Evolutionary conservation across 805 yeast genomes (phyloP).

Genomic region (Lipomyces anomalus): DNA sequence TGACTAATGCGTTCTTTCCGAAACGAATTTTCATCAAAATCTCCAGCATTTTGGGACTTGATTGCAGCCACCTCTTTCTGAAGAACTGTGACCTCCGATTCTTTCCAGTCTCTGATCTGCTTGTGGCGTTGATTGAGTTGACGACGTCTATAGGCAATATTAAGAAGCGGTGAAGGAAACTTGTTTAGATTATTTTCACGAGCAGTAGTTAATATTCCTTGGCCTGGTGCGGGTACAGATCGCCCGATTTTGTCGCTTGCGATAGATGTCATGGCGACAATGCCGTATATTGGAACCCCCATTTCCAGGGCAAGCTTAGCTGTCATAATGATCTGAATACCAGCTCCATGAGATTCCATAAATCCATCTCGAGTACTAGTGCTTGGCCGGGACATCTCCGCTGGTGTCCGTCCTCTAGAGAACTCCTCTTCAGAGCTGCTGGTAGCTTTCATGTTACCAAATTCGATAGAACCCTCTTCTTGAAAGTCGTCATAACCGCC

Average conservation of each 20-base stretch:
- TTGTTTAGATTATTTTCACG: constrained; percentile 81
- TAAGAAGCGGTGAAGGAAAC: constrained; percentile 70
- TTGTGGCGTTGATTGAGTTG: constrained; percentile 72
- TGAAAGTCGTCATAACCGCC: constrained; percentile 99
- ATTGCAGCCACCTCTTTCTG: constrained; percentile 60
- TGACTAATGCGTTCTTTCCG: constrained; percentile 79
- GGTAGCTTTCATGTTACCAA: constrained; percentile 97
- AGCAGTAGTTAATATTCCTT: constrained; percentile 96
- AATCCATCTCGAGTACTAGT: constrained; percentile 93
- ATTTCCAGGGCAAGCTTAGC: constrained; percentile 87
- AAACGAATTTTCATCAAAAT: constrained; percentile 44
- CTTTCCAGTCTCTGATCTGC: constrained; percentile 80
- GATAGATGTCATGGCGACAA: constrained; percentile 87
- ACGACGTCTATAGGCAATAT: constrained; percentile 85
- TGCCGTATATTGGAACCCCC: constrained; percentile 99
- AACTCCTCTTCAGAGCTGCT: constrained; percentile 80
- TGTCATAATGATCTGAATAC: constrained; percentile 91
- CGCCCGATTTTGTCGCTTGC: constrained; percentile 97
- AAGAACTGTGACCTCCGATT: constrained; percentile 63
- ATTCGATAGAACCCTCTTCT: constrained; percentile 96
- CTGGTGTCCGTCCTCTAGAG: constrained; percentile 92
- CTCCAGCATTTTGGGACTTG: constrained; percentile 45
- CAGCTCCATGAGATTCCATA: constrained; percentile 99
- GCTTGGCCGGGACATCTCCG: constrained; percentile 97
- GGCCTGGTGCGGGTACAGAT: constrained; percentile 99